Conservation (phyloP, 1,284 basidiomycete species). For the Sporisorium sorghi region DNA sequence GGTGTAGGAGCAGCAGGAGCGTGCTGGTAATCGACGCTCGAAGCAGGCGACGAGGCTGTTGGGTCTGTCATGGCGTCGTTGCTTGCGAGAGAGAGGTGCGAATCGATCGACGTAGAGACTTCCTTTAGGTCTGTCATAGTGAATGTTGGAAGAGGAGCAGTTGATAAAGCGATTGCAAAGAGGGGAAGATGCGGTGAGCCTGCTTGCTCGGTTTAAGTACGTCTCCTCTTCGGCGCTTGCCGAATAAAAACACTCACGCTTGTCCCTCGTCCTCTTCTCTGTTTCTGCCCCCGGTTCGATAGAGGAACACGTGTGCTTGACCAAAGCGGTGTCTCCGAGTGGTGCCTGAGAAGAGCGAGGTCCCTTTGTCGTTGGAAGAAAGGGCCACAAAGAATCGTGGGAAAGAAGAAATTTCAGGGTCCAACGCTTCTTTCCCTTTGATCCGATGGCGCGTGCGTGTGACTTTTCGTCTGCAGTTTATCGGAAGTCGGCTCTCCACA, state of each 20-base stretch:
- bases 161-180: background rate
- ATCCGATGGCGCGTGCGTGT: slow-evolving; percentile 5
- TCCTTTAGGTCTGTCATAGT: slow-evolving; percentile 12
- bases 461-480: background rate
- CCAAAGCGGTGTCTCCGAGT: background rate
- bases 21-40: slow-evolving; percentile 14
- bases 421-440: background rate
- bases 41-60: slow-evolving; percentile 1
- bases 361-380: background rate
- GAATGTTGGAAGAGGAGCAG: background rate
- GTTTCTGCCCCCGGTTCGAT: background rate
- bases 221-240: background rate
- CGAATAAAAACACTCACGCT: background rate
- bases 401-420: slow-evolving; percentile 4
- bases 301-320: background rate
- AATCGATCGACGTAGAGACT: background rate
- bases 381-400: background rate
- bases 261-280: background rate
- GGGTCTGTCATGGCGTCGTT: slow-evolving; percentile 4
- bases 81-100: background rate
- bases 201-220: background rate
- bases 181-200: slow-evolving; percentile 1
- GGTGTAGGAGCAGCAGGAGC: background rate
- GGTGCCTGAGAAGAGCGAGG: background rate
- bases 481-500: slow-evolving; percentile 1